These are phyloP conservation scores for Suhomyces atakaporum DNA, from an alignment of 1,139 yeast species.

Conservation along the genomic window DNA sequence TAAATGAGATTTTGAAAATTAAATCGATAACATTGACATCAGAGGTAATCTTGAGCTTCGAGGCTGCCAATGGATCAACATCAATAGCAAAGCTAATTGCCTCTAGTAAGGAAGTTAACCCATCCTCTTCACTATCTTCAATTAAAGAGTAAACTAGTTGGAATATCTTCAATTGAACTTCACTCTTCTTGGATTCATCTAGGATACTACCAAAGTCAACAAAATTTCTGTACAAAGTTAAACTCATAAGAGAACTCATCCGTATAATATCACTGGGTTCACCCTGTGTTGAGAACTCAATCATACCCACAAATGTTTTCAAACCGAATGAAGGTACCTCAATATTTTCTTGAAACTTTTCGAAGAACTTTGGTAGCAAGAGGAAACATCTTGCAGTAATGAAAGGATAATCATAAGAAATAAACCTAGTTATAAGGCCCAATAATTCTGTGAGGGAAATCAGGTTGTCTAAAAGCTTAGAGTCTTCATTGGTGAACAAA, in stretches of 20 bases:
- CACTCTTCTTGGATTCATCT: constrained; percentile 18
- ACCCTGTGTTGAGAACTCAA: constrained; percentile 27
- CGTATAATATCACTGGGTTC: constrained; percentile 34
- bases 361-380: constrained; percentile 57
- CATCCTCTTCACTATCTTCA: constrained; percentile 75
- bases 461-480: constrained; percentile 21
- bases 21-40: constrained; percentile 46
- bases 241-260: constrained; percentile 53
- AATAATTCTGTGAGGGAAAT: constrained; percentile 26
- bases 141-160: constrained; percentile 41
- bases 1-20: constrained; percentile 64
- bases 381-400: constrained; percentile 50
- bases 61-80: constrained; percentile 40
- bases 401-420: constrained; percentile 24
- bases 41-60: constrained; percentile 22
- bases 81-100: constrained; percentile 58
- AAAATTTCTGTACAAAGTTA: constrained; percentile 54
- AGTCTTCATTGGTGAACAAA: constrained; percentile 49
- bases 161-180: constrained; percentile 32
- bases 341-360: constrained; percentile 44
- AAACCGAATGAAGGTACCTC: constrained; percentile 40
- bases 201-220: constrained; percentile 34
- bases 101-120: constrained; percentile 76
- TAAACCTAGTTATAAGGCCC: constrained; percentile 21
- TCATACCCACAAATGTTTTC: constrained; percentile 39